Conservation (phyloP, 2,329 filamentous ascomycete genomes). For the Fusarium mangiferae region DNA sequence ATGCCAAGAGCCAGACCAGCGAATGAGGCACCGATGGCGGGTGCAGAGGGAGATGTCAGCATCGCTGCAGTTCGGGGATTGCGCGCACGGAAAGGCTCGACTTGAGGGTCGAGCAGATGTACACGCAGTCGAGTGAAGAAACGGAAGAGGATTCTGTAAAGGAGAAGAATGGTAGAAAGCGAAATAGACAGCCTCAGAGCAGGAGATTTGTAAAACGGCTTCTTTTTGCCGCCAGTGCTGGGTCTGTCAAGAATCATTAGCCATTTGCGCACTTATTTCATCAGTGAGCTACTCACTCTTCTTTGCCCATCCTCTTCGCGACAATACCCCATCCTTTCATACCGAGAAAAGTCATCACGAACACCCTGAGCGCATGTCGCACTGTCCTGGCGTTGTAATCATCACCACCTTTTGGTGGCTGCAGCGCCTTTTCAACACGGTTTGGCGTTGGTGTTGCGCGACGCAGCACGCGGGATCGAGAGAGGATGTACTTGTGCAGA, state of each 20-base stretch:
- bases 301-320: slow-evolving; percentile 57
- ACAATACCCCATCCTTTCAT: slow-evolving; percentile 72
- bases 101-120: slow-evolving; percentile 82
- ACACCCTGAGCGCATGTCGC: slow-evolving; percentile 76
- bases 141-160: slow-evolving; percentile 89
- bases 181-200: slow-evolving; percentile 84
- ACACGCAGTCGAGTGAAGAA: slow-evolving; percentile 85
- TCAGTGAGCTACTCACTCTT: slow-evolving; percentile 53
- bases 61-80: slow-evolving; percentile 81
- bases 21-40: slow-evolving; percentile 88
- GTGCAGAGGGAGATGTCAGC: slow-evolving; percentile 84
- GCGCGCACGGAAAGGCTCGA: slow-evolving; percentile 80
- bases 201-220: slow-evolving; percentile 70
- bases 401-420: slow-evolving; percentile 57
- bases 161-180: slow-evolving; percentile 84
- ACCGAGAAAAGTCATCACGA: slow-evolving; percentile 69
- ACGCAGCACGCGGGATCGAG: slow-evolving; percentile 70
- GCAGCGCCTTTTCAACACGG: slow-evolving; percentile 58
- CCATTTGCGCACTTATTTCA: not conserved
- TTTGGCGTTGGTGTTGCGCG: slow-evolving; percentile 66
- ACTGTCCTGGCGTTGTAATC: slow-evolving; percentile 78
- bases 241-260: slow-evolving; percentile 35
- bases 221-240: slow-evolving; percentile 53
- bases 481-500: slow-evolving; percentile 84
- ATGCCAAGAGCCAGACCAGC: slow-evolving; percentile 86